Base-by-base conservation (phyloP, 1,139 yeast genomes). In the Saccharomyces hybrid region DNA sequence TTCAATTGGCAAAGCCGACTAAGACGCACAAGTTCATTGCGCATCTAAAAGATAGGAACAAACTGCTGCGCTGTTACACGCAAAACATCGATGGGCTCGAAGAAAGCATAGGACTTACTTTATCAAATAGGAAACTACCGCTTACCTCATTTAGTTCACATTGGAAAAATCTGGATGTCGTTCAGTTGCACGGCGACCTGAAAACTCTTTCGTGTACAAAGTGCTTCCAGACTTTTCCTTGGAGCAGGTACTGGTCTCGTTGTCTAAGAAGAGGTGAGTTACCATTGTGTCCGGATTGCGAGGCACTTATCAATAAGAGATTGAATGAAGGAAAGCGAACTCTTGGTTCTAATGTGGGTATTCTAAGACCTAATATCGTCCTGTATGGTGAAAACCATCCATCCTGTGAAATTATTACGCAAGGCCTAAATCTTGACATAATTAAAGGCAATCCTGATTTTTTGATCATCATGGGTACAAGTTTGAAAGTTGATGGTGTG, bases 101-200 rank as follows among this genome's bases (percentile, higher is more conserved):
- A 55, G 65, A 68, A 41, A 59, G 62, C 32, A 49, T 70, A 26
- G 74, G 73, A 2, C 55, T 73, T 9, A 69, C 63, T 48, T 57
- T 69, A 59, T 66, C 71, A 5, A 38, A 19, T 11, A 38, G 25
- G 25, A 38, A 19, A 13, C 3, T 19, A 23, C 13, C 44, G 23
- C 25, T 38, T 11, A 11, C 25, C 13, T 38, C 44, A 19, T 38
- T 38, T 23, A 38, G 44, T 19, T 38, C 44, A 13, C 44, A 59
- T 14, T 85, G 90, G 91, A 82, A 79, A 60, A 75, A 74, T 42
- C 71, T 82, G 54, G 91, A 89, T 61, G 96, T 88, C 19, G 84
- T 91, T 9, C 97, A 89, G 69, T 74, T 93, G 46, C 99, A 93
- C 66, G 99, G 99, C 1, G 91, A 89, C 69, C 75, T 93, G 53